Evolutionary conservation across 2,329 filamentous ascomycete species (phyloP), one percentile per base, ranked within the genome.

Genomic region (Polychaeton citri): DNA sequence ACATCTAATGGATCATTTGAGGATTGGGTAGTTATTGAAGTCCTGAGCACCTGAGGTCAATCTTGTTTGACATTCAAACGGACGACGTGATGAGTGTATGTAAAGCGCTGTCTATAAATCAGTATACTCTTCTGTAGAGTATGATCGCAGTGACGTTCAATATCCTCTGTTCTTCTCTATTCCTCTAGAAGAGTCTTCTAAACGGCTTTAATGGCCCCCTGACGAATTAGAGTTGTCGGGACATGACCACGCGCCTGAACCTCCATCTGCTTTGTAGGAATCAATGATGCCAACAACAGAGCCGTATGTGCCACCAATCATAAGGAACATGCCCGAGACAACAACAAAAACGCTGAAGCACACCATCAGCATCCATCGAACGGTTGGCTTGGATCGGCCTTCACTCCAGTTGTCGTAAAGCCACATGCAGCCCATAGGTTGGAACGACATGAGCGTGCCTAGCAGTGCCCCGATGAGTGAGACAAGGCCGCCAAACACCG

Each of bases 291-390:
- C 52, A 6, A 62, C 48, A 5, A 68, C 46, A 0, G 62, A 62
- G 1, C 62, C 63, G 33, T 66, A 68, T 0, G 63, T 66, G 1
- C 63, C 64, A 3, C 52, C 59, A 32, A 66, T 44, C 52, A 60
- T 66, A 6, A 66, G 41, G 38, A 67, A 68, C 0, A 44, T 52
- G 2, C 63, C 62, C 2, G 47, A 38, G 2, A 58, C 39, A 16
- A 65, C 47, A 5, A 65, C 49, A 32, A 60, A 60, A 5, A 39
- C 20, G 20, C 42, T 40, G 42, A 41, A 50, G 16, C 18, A 26
- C 12, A 44, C 47, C 37, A 44, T 43, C 4, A 42, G 15, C 13
- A 37, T 38, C 47, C 47, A 50, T 19, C 30, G 32, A 18, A 24
- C 7, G 21, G 40, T 43, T 10, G 42, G 39, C 6, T 49, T 21